Evolutionary conservation across 179 eudicot species (phyloP), one percentile per base, ranked within the genome.

Genomic region (Heliamphora pulchella): DNA sequence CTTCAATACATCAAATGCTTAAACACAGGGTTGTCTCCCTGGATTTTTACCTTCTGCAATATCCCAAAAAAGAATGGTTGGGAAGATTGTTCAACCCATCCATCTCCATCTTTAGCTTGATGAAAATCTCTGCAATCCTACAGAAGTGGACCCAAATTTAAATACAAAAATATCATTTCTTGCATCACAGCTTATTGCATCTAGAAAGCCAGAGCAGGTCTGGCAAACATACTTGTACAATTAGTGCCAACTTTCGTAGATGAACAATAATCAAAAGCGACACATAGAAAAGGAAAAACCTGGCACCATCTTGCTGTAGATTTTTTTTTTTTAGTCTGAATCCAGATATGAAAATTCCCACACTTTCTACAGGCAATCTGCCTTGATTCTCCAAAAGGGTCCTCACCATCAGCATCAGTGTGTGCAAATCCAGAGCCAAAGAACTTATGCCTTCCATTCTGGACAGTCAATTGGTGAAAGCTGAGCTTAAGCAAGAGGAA

Each of bases 21-120:
- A 51, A 64, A 62, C 43, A 65, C 13, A 65, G 18, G 43, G 39
- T 71, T 51, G 13, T 63, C n/a, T 20, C 9, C 57, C 79, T 68
- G 75, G 31, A 68, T 62, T 58, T 72, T 78, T 83, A 96, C 99
- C 98, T 94, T 94, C 85, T 91, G 97, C 82, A 96, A 75, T 62
- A 94, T 82, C 65, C 98, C 98, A 61, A 94, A 96, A 61, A 96
- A 71, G 77, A 94, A 80, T 61, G 98, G 92, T 70, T 92, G 96
- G 61, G 97, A 94, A 84, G 96, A 89, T 84, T 96, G 99, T 85
- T 96, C 99, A 57, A 94, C 90, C 99, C 99, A 96, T 59, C 99
- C 99, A 84, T 96, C 99, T 79, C 99, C 99, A 82, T 96, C 99
- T 90, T 94, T 96, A 72, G 98, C 99, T 83, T 79, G 96, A 87